Conservation (phyloP, 2,329 filamentous ascomycete genomes). For the Zasmidium citrigriseum region DNA sequence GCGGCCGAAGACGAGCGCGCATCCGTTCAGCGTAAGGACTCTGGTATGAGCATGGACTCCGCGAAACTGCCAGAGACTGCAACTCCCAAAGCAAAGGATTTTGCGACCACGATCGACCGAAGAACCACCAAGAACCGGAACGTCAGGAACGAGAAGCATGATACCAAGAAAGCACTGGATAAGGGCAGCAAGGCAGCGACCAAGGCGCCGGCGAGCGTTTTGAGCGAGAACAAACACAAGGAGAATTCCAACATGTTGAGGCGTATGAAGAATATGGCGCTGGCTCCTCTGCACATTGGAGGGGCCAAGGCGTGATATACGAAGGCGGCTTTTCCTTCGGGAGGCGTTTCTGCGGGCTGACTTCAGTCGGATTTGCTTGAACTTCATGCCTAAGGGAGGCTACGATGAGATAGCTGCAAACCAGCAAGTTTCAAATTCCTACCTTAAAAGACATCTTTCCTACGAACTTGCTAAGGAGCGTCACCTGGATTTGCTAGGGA, state of each 20-base stretch:
- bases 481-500: too few species aligned
- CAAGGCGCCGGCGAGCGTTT: slow-evolving; percentile 8
- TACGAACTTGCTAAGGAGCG: too few species aligned
- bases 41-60: slow-evolving; percentile 24
- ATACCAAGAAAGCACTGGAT: slow-evolving; percentile 3
- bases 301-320: not conserved
- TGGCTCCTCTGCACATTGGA: slow-evolving; percentile 9
- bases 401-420: not conserved
- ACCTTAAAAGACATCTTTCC: not conserved
- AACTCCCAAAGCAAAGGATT: slow-evolving; percentile 30
- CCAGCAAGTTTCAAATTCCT: not conserved
- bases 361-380: not conserved
- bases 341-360: not conserved
- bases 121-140: not conserved
- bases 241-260: slow-evolving; percentile 10
- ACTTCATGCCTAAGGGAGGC: not conserved
- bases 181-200: not conserved
- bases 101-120: slow-evolving; percentile 17
- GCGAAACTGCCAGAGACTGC: slow-evolving; percentile 20
- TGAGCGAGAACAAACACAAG: slow-evolving; percentile 9
- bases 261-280: slow-evolving; percentile 13
- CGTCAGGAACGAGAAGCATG: slow-evolving; percentile 11
- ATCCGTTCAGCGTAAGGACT: slow-evolving; percentile 30
- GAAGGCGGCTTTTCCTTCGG: not conserved
- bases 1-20: slow-evolving; percentile 8